Evolutionary conservation across 2,329 filamentous ascomycete species (phyloP).

Genomic region (Ophiostoma ips): DNA sequence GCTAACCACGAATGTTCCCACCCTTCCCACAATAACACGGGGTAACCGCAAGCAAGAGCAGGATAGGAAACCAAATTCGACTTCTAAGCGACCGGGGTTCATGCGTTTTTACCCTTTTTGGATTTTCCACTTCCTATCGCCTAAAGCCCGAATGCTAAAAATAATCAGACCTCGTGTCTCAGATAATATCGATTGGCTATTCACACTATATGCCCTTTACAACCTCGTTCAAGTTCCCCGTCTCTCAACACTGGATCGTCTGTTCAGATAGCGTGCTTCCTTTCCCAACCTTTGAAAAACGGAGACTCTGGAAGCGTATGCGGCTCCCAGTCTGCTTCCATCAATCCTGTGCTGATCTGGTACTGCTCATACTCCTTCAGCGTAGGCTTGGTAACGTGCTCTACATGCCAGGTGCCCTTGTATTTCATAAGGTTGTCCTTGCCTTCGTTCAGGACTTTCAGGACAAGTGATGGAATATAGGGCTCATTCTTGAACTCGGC

Average conservation of each 20-base stretch:
- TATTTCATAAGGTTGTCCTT: conserved; percentile 32
- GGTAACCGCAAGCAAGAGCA: not conserved
- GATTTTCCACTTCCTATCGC: not conserved
- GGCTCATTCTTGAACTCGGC: conserved; percentile 56
- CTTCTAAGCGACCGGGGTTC: not conserved
- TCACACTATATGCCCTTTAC: not conserved
- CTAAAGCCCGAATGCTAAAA: not conserved
- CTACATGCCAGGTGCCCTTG: conserved; percentile 68
- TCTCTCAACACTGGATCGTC: not conserved
- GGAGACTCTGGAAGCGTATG: conserved; percentile 61
- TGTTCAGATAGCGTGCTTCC: not conserved
- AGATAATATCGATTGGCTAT: not conserved
- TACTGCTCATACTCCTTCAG: conserved; percentile 50
- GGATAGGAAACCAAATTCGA: not conserved
- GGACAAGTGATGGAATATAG: conserved; percentile 53
- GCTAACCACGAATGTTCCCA: not conserved
- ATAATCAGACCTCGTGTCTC: not conserved
- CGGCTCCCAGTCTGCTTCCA: conserved; percentile 44
- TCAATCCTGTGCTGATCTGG: conserved; percentile 38
- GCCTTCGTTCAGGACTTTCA: conserved; percentile 56
- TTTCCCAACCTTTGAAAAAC: conserved; percentile 61
- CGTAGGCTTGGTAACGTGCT: conserved; percentile 55
- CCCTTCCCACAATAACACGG: not conserved
- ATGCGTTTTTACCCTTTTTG: not conserved
- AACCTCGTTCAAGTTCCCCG: too few relatives aligned